These are phyloP conservation scores for Alternaria consortialis DNA, from an alignment of 2,329 filamentous ascomycete genomes.

Conservation along the genomic window DNA sequence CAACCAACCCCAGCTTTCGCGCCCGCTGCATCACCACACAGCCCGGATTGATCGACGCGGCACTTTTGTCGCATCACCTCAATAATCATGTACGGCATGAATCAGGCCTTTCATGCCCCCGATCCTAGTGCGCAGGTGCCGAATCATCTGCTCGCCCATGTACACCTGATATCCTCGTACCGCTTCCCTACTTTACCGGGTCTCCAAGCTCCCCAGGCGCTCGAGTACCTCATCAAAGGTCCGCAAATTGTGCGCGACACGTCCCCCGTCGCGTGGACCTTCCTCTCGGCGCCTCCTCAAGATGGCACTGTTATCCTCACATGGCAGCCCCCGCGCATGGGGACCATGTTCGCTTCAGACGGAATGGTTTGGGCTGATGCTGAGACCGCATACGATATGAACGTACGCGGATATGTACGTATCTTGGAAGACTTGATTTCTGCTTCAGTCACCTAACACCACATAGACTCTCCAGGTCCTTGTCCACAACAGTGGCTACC, in stretches of 20 bases:
- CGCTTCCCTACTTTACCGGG: conserved; percentile 78
- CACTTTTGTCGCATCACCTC: conserved; percentile 37
- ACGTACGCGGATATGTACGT: conserved; percentile 72
- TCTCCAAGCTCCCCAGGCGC: conserved; percentile 78
- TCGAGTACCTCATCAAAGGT: conserved; percentile 83
- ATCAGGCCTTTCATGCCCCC: conserved; percentile 42
- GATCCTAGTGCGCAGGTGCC: conserved; percentile 50
- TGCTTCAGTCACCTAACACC: conserved; percentile 9
- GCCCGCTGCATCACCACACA: conserved; percentile 25
- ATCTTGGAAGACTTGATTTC: conserved; percentile 1
- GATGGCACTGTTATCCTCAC: conserved; percentile 85
- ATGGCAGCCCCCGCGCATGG: conserved; percentile 80
- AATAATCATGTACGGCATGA: conserved; percentile 46
- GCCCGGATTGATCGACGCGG: conserved; percentile 24
- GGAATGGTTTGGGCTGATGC: conserved; percentile 89
- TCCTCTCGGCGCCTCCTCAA: conserved; percentile 76
- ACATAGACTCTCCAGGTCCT: conserved; percentile 90
- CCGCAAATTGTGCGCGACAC: conserved; percentile 85
- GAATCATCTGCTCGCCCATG: conserved; percentile 72
- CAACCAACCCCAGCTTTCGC: conserved; percentile 31
- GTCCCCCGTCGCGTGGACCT: conserved; percentile 92
- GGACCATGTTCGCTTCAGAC: conserved; percentile 84
- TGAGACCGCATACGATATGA: conserved; percentile 79
- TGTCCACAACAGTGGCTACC: conserved; percentile 81
- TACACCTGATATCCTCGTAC: conserved; percentile 87